phyloP scores from a whole-genome alignment of 306 rosid species.

The Lagenaria siceraria region DNA sequence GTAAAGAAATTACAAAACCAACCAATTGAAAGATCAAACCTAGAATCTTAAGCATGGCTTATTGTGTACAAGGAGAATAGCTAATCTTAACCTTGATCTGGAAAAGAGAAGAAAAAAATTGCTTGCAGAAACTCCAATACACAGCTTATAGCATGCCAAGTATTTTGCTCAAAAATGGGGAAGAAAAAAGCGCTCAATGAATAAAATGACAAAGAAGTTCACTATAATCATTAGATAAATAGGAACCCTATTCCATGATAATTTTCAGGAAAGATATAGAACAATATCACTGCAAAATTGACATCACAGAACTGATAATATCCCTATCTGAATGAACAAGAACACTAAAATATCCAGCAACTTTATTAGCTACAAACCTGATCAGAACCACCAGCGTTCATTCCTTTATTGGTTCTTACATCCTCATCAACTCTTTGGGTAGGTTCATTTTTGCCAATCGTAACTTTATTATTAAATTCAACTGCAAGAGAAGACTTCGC shows the following conservation, averaged over 20 bases:
- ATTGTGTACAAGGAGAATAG: not conserved
- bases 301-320: not conserved
- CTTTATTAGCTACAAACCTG: slow-evolving; percentile 15
- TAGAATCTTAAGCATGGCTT: not conserved
- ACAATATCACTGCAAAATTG: not conserved
- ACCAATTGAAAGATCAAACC: not conserved
- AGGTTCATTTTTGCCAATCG: slow-evolving; percentile 13
- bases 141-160: not conserved
- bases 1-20: not conserved
- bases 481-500: slow-evolving; percentile 15
- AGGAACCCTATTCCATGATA: not conserved
- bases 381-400: slow-evolving; percentile 17
- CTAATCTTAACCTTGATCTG: not conserved
- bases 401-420: slow-evolving; percentile 15
- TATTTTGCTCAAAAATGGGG: not conserved
- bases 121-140: not conserved
- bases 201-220: too few species aligned
- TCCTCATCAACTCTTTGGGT: slow-evolving; percentile 20
- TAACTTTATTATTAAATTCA: slow-evolving; percentile 11
- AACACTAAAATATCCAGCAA: slow-evolving; percentile 6
- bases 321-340: not conserved
- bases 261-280: not conserved
- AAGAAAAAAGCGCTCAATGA: too few species aligned
- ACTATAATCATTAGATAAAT: not conserved
- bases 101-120: not conserved